phyloP scores from a whole-genome alignment of 1,284 basidiomycete genomes.

The Acaromyces ingoldii region DNA sequence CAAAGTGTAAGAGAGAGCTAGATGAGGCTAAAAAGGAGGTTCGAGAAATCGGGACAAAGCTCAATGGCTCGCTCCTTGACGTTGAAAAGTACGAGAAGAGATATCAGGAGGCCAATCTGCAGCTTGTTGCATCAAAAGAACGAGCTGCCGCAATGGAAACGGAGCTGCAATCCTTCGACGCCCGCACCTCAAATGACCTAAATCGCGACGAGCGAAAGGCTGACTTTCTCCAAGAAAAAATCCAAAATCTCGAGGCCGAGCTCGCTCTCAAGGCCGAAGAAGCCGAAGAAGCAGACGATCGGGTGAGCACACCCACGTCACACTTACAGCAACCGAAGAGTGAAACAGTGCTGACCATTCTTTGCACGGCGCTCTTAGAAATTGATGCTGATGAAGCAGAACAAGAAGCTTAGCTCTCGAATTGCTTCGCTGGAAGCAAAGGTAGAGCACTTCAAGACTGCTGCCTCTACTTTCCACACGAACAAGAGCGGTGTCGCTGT shows the following conservation, averaged over 20 bases:
- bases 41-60: too few relatives aligned
- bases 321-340: not conserved
- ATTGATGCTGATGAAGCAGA: constrained; percentile 30
- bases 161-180: not conserved
- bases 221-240: too few relatives aligned
- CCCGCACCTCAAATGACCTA: constrained; percentile 11
- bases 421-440: constrained; percentile 13
- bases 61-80: too few relatives aligned
- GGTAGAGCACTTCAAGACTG: constrained; percentile 17
- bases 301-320: not conserved
- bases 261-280: constrained; percentile 34
- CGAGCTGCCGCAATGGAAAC: not conserved
- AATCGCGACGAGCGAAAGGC: constrained; percentile 8
- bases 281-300: constrained; percentile 39
- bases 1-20: too few relatives aligned
- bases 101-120: not conserved
- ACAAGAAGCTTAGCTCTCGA: constrained; percentile 24
- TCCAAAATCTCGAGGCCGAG: constrained; percentile 31
- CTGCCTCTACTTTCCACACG: too few relatives aligned
- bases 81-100: not conserved
- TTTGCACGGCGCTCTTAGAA: too few relatives aligned
- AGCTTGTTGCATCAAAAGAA: not conserved
- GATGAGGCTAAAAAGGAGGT: too few relatives aligned
- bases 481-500: too few relatives aligned
- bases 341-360: not conserved